A percentile compares a stretch with the other conserved stretches of the same genome.
Conservation (phyloP, 768 basidiomycete genomes). For the Amanita rubescens region DNA sequence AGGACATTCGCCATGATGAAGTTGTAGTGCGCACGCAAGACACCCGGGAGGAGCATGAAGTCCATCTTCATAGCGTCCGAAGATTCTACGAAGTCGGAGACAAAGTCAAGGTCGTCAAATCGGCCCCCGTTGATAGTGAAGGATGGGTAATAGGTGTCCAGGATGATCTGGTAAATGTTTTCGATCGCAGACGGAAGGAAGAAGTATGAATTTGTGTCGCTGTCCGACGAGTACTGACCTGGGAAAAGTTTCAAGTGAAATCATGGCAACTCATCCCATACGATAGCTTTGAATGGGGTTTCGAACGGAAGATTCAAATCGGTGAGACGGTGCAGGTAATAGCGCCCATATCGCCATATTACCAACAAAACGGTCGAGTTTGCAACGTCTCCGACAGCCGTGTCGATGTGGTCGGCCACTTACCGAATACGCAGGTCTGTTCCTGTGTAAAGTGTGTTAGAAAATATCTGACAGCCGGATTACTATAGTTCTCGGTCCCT, state of each 20-base stretch:
- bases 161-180: neutral
- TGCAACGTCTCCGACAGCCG: neutral
- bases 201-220: neutral
- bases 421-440: too few species aligned
- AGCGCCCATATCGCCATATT: too few species aligned
- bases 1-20: neutral
- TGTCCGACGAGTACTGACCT: neutral
- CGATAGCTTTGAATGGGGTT: neutral
- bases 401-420: neutral
- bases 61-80: neutral
- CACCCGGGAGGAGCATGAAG: neutral
- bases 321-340: neutral
- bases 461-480: too few species aligned
- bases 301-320: neutral
- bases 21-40: neutral
- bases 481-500: neutral
- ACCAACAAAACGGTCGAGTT: neutral
- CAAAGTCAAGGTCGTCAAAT: neutral
- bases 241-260: neutral
- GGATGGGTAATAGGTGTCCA: neutral
- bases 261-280: neutral
- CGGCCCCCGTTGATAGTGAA: neutral
- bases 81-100: neutral
- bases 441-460: too few species aligned
- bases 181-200: neutral